A percentile compares a stretch with the other conserved stretches of the same genome.
phyloP scores from a whole-genome alignment of 129 eudicot species.

The Artemisia annua region DNA sequence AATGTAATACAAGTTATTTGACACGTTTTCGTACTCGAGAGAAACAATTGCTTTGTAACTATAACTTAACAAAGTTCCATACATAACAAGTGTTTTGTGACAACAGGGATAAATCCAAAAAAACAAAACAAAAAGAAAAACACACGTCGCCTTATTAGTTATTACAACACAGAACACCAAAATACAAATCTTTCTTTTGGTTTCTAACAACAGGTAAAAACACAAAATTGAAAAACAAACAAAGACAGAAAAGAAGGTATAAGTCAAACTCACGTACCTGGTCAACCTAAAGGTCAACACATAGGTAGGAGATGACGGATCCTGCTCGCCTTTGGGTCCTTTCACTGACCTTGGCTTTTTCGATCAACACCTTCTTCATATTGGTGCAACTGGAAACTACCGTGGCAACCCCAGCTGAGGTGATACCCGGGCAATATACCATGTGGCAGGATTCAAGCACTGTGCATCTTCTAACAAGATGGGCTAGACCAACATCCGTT shows the following conservation, averaged over 20 bases:
- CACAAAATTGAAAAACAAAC: background rate
- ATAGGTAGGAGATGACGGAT: constrained; percentile 75
- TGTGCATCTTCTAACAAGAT: constrained; percentile 54
- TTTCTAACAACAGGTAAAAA: constrained; percentile 3
- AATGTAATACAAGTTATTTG: too few relatives aligned
- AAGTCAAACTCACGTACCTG: background rate
- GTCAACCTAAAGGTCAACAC: constrained; percentile 60
- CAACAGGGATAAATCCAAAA: background rate
- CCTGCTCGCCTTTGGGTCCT: constrained; percentile 89
- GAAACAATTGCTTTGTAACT: too few relatives aligned
- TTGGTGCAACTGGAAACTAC: constrained; percentile 66
- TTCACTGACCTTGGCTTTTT: constrained; percentile 75
- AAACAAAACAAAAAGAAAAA: background rate
- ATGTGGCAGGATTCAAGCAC: constrained; percentile 78
- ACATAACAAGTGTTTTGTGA: background rate
- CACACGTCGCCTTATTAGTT: background rate
- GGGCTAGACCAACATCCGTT: constrained; percentile 70
- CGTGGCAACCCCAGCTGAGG: constrained; percentile 80
- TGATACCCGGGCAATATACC: constrained; percentile 83
- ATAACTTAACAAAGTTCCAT: too few relatives aligned
- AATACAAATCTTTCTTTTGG: background rate
- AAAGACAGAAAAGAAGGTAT: background rate
- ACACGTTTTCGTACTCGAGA: too few relatives aligned
- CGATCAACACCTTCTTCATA: constrained; percentile 78
- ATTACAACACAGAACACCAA: background rate